These are phyloP conservation scores for Citrus unshiu DNA, from an alignment of 345 rosid species.

Conservation along the genomic window DNA sequence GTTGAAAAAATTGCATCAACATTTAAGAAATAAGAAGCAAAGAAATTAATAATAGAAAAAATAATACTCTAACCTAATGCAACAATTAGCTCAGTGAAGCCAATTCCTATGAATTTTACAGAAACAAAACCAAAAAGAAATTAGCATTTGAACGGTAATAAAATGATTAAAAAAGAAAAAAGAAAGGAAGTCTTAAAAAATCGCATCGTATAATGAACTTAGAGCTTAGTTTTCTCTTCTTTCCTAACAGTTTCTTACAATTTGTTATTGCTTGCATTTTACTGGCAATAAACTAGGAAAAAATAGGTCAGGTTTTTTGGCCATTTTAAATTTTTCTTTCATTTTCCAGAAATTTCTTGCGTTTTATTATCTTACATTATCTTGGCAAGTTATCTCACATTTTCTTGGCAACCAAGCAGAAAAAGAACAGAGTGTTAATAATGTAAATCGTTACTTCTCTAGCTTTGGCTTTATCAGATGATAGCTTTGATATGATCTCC, in stretches of 20 bases:
- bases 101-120: not conserved
- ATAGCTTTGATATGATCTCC: constrained; percentile 80
- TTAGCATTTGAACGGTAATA: not conserved
- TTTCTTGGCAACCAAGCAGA: constrained; percentile 9
- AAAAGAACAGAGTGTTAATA: constrained; percentile 3
- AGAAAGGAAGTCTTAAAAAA: not conserved
- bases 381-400: too few species aligned
- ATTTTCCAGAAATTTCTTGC: too few species aligned
- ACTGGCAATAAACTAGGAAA: constrained; percentile 9
- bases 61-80: too few species aligned
- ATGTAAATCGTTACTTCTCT: constrained; percentile 56
- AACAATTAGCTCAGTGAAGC: not conserved
- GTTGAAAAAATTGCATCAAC: not conserved
- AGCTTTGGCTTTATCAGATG: constrained; percentile 84
- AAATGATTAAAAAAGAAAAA: not conserved
- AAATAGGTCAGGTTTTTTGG: not conserved
- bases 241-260: not conserved
- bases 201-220: constrained; percentile 2
- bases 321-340: too few species aligned
- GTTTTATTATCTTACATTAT: too few species aligned
- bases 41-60: not conserved
- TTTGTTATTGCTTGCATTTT: not conserved
- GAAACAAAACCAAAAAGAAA: not conserved
- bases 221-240: not conserved
- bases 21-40: not conserved